Percentiles rank a stretch among this genome's conserved stretches.
phyloP scores from a whole-genome alignment of 1,139 yeast genomes.

The Geotrichum bryndzae region DNA sequence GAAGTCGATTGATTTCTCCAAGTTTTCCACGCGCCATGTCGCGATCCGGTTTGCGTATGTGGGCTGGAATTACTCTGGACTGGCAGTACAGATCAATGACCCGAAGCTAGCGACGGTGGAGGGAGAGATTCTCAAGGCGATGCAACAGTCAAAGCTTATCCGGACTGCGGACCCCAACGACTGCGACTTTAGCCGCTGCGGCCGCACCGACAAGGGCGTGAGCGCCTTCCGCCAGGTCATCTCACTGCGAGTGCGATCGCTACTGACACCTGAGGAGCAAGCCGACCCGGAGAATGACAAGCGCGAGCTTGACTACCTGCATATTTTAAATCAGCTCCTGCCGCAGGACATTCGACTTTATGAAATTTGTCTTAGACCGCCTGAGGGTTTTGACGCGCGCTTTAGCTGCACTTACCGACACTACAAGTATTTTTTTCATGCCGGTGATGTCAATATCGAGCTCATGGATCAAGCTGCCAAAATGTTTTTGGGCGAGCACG shows the following conservation, averaged over 20 bases:
- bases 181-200: slow-evolving; percentile 80
- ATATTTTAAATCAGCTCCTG: slow-evolving; percentile 65
- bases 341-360: slow-evolving; percentile 84
- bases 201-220: slow-evolving; percentile 94
- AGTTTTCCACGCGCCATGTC: slow-evolving; percentile 59
- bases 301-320: slow-evolving; percentile 69
- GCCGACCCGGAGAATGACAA: slow-evolving; percentile 48
- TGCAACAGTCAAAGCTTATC: slow-evolving; percentile 62
- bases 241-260: slow-evolving; percentile 69
- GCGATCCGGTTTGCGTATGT: slow-evolving; percentile 56
- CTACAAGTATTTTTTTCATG: slow-evolving; percentile 69
- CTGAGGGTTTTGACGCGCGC: slow-evolving; percentile 79
- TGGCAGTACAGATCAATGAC: slow-evolving; percentile 65
- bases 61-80: slow-evolving; percentile 81
- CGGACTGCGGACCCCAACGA: slow-evolving; percentile 53
- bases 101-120: slow-evolving; percentile 85
- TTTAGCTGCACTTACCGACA: slow-evolving; percentile 82
- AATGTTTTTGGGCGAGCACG: slow-evolving; percentile 67
- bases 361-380: slow-evolving; percentile 76
- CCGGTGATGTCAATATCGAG: slow-evolving; percentile 50
- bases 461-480: slow-evolving; percentile 67
- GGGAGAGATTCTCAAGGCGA: slow-evolving; percentile 62
- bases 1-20: slow-evolving; percentile 62
- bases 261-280: slow-evolving; percentile 53
- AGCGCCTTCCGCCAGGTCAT: slow-evolving; percentile 96